phyloP scores from a whole-genome alignment of 2,329 filamentous ascomycete genomes.

The Trichoderma cornu-damae region DNA sequence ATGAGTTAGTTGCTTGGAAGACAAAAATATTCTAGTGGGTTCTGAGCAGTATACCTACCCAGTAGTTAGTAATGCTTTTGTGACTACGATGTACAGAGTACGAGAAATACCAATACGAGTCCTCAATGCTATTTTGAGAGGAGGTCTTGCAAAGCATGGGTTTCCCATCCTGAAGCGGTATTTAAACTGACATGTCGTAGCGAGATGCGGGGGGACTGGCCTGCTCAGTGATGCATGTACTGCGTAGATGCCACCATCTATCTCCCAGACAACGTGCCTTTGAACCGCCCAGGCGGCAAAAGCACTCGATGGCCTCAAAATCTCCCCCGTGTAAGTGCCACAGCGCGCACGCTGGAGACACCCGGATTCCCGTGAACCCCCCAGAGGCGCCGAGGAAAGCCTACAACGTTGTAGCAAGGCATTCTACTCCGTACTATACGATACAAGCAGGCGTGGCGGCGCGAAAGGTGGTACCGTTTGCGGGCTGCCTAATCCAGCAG shows the following conservation, averaged over 20 bases:
- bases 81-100: no score
- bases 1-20: no score
- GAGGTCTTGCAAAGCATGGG: neutral
- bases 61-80: no score
- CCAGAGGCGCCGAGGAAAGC: neutral
- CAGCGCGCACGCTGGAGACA: neutral
- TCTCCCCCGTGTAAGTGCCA: neutral
- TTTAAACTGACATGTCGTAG: neutral
- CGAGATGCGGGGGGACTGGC: neutral
- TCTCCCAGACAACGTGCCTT: no score
- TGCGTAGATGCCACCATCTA: neutral
- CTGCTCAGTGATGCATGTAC: neutral
- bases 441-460: neutral
- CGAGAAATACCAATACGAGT: no score
- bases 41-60: no score
- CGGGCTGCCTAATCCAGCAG: neutral
- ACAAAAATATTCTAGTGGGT: no score
- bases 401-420: neutral
- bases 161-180: neutral
- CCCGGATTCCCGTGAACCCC: neutral
- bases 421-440: neutral
- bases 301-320: neutral
- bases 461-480: no score
- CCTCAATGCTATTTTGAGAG: no score
- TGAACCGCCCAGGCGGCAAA: no score